Base-by-base conservation (phyloP, 2,329 filamentous ascomycete species). In the Fusarium zealandicum region DNA sequence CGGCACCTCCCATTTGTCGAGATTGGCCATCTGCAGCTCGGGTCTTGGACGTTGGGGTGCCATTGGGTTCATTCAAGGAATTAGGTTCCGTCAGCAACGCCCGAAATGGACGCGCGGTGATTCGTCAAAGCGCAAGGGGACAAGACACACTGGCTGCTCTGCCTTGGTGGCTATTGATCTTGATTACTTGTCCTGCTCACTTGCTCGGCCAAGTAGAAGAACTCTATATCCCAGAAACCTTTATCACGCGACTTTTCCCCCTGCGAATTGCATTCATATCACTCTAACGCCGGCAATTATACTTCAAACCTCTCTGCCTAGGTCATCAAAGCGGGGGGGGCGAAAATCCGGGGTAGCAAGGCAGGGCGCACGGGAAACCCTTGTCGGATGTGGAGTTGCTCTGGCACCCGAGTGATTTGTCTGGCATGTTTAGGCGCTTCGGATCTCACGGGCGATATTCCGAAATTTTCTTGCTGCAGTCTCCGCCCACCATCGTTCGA, bases 321-420 rank as follows among this genome's bases (percentile, higher is more conserved):
- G 32, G 31, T 31, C 44, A 55, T 46, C 36, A 53, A 59, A 59
- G 59, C 59, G 47, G 47, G 56, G 53, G 65, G 56, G 63, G 56
- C 45, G 62, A 68, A 68, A 68, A 68, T 68, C 66, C 60, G 66
- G 66, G 66, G 66, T 67, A 68, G 57, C 58, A 66, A 48, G 52
- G 59, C 52, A 50, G 37, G 48, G 37, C 37, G 37, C 43, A 20
- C 59, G 58, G 59, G 48, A 59, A 56, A 51, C 32, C 49, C 51
- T 59, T 56, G 62, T 61, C 52, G 39, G 38, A 47, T 50, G 65
- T 66, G 65, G 65, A 64, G 62, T 48, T 54, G 42, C 32, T 39
- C 16, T 31, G 25, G 44, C 57, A 40, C 49, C 31, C 31, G 37
- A n/a, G n/a, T 41, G 18, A 3, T 16, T n/a, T 11, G 3, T 13